These are phyloP conservation scores for Talaromyces thailandensis DNA, from an alignment of 495 filamentous ascomycete genomes.

Conservation along the genomic window DNA sequence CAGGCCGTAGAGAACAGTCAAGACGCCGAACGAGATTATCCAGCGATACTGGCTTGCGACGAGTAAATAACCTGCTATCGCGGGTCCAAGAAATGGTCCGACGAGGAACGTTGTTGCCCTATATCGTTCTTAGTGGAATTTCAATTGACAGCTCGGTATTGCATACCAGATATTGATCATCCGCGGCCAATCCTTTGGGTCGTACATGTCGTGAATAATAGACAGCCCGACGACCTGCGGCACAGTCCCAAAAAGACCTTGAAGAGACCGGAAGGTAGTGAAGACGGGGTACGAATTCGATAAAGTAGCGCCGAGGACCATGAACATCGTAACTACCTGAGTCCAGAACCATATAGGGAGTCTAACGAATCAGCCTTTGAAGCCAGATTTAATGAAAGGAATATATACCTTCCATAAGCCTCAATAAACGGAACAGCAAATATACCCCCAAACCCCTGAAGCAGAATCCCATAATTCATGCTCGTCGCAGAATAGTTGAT, in stretches of 20 bases:
- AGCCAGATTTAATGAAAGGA: not conserved
- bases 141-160: not conserved
- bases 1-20: constrained; percentile 36
- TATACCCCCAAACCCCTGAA: constrained; percentile 45
- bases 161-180: constrained; percentile 40
- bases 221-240: constrained; percentile 38
- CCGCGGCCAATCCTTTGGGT: constrained; percentile 34
- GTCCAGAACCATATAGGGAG: constrained; percentile 44
- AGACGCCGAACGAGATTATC: constrained; percentile 35
- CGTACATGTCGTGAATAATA: constrained; percentile 40
- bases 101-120: constrained; percentile 36
- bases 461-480: constrained; percentile 40
- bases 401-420: constrained; percentile 33
- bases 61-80: constrained; percentile 31
- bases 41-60: constrained; percentile 21
- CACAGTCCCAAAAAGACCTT: constrained; percentile 39
- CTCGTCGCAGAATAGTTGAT: constrained; percentile 32
- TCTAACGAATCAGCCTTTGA: constrained; percentile 9
- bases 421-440: constrained; percentile 41
- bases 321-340: constrained; percentile 36
- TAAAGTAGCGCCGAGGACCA: constrained; percentile 37
- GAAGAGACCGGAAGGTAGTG: constrained; percentile 42
- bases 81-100: constrained; percentile 38
- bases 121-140: not conserved
- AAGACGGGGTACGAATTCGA: constrained; percentile 36